phyloP scores from a whole-genome alignment of 129 eudicot species.

The Flaveria sonorensis region DNA sequence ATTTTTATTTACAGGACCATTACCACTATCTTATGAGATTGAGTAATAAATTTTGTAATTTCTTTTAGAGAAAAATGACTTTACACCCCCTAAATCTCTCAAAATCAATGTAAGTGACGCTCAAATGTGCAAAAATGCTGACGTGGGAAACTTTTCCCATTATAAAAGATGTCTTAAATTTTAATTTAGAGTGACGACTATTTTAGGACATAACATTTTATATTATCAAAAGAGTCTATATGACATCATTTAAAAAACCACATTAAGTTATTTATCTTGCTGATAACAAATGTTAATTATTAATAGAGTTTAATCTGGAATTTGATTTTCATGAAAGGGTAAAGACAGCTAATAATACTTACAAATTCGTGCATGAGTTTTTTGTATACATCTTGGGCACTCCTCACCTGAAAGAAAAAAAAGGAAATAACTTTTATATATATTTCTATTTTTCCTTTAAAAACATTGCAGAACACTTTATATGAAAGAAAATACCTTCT shows the following conservation, averaged over 20 bases:
- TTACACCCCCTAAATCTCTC: not conserved
- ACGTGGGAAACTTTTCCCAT: no score
- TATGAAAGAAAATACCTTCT: conserved; percentile 50
- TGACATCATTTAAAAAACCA: no score
- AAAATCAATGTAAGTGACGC: not conserved
- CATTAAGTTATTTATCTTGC: no score
- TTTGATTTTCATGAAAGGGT: not conserved
- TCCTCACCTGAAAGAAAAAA: conserved; percentile 54
- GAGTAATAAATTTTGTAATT: not conserved
- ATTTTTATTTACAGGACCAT: not conserved
- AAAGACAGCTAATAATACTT: conserved; percentile 31
- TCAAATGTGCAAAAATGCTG: not conserved
- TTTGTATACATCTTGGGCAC: conserved; percentile 61
- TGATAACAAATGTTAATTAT: no score
- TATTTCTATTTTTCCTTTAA: not conserved
- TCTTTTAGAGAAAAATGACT: not conserved
- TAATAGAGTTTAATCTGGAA: no score
- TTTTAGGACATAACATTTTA: not conserved
- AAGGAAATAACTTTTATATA: not conserved
- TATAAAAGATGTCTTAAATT: not conserved
- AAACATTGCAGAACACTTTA: not conserved
- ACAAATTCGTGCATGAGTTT: conserved; percentile 63
- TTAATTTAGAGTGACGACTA: not conserved
- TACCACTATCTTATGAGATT: no score
- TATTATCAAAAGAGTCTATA: no score